Percentiles rank a stretch among this genome's conserved stretches.
Conservation (phyloP, 2,329 filamentous ascomycete species). For the Colletotrichum orchidophilum region DNA sequence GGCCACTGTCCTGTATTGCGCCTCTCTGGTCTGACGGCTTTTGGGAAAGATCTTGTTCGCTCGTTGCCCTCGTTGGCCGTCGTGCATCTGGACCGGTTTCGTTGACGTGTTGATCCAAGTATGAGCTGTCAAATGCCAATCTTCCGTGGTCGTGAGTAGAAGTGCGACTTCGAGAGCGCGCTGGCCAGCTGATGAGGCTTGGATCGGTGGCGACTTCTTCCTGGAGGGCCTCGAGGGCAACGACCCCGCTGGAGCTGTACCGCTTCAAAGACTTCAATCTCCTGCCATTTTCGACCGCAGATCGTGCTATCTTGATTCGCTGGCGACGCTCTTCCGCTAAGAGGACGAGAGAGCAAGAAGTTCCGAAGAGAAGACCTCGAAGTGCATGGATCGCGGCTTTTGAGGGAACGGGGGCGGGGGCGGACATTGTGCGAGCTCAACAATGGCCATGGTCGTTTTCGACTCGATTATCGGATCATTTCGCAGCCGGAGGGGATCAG, state of each 20-base stretch:
- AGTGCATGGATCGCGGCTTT: conserved; percentile 65
- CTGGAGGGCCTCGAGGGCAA: conserved; percentile 37
- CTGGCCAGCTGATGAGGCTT: conserved; percentile 40
- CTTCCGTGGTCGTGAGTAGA: not conserved
- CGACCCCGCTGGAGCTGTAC: conserved; percentile 38
- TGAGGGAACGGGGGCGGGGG: conserved; percentile 60
- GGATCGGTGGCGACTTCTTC: conserved; percentile 34
- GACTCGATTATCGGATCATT: conserved; percentile 15
- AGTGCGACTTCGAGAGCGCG: not conserved
- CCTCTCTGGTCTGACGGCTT: not conserved
- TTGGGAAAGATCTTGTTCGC: not conserved
- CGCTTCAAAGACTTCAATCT: conserved; percentile 54
- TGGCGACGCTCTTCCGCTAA: conserved; percentile 66
- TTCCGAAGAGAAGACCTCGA: conserved; percentile 64
- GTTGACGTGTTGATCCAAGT: conserved; percentile 2
- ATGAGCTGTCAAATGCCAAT: not conserved
- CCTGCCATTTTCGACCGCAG: conserved; percentile 62
- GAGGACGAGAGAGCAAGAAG: conserved; percentile 64
- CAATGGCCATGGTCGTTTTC: conserved; percentile 31
- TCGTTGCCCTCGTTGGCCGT: conserved; percentile 10
- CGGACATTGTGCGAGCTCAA: conserved; percentile 49
- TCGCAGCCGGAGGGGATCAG: not conserved
- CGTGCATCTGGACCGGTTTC: conserved; percentile 17
- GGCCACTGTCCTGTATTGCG: not conserved
- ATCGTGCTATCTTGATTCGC: conserved; percentile 59